Conservation (phyloP, 345 rosid genomes). For the Carallia brachiata region DNA sequence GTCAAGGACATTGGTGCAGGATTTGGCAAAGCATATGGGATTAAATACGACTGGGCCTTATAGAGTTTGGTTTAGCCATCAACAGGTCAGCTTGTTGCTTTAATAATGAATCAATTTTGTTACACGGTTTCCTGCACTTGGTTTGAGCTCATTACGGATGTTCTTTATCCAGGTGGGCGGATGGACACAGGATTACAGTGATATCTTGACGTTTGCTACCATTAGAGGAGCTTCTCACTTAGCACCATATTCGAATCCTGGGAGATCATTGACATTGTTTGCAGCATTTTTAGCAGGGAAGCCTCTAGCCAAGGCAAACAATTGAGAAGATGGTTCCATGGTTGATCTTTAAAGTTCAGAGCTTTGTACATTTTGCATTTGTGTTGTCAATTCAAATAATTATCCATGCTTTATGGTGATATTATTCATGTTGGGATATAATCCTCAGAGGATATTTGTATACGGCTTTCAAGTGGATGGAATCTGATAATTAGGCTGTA, state of each 20-base stretch:
- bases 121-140: not conserved
- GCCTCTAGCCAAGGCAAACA: not conserved
- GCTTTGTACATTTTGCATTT: no score
- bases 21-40: constrained; percentile 14
- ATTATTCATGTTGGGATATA: no score
- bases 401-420: no score
- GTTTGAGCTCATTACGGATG: not conserved
- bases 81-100: not conserved
- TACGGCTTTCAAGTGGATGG: no score
- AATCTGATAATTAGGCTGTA: no score
- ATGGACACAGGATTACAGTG: constrained; percentile 17
- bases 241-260: constrained; percentile 11
- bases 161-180: constrained; percentile 9
- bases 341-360: no score
- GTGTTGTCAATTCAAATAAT: no score
- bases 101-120: no score
- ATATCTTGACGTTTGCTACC: constrained; percentile 2
- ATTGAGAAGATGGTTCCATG: not conserved
- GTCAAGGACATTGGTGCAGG: constrained; percentile 11
- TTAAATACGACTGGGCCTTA: constrained; percentile 8
- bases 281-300: constrained; percentile 11
- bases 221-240: constrained; percentile 16
- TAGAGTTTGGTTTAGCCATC: constrained; percentile 6
- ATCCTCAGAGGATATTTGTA: no score
- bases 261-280: constrained; percentile 12